Conservation (phyloP, 2,329 filamentous ascomycete species). For the Pyrenophora teres region DNA sequence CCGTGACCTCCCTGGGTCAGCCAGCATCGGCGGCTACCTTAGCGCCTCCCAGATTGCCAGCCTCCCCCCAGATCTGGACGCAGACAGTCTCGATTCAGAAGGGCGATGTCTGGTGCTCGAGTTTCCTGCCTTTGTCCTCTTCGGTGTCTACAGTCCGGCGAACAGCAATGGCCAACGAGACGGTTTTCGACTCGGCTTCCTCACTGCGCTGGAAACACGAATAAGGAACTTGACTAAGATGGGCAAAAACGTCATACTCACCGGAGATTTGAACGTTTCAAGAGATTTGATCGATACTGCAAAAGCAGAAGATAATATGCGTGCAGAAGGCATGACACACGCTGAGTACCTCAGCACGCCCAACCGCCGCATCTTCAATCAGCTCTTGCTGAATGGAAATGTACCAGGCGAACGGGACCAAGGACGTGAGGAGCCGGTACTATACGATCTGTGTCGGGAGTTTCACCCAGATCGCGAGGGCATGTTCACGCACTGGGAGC, state of each 20-base stretch:
- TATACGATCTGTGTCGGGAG: constrained; percentile 82
- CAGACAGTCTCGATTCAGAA: constrained; percentile 79
- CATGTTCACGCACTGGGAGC: constrained; percentile 99
- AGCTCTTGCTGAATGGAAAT: constrained; percentile 75
- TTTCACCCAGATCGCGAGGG: constrained; percentile 79
- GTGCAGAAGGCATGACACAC: constrained; percentile 69
- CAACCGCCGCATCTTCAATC: constrained; percentile 79
- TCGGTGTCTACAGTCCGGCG: constrained; percentile 91
- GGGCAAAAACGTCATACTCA: constrained; percentile 84
- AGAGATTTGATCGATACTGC: constrained; percentile 74
- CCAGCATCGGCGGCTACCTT: constrained; percentile 90
- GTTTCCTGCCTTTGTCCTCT: constrained; percentile 90
- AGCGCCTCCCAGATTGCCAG: constrained; percentile 67
- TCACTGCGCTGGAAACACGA: constrained; percentile 78
- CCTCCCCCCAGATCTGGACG: constrained; percentile 60
- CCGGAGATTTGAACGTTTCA: constrained; percentile 86
- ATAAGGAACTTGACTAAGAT: constrained; percentile 79
- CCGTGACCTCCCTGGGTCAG: constrained; percentile 71
- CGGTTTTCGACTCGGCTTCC: constrained; percentile 79
- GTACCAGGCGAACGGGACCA: constrained; percentile 70
- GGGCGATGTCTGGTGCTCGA: constrained; percentile 90
- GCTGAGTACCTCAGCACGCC: constrained; percentile 75
- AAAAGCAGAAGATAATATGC: constrained; percentile 70
- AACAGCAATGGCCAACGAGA: constrained; percentile 83
- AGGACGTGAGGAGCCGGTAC: constrained; percentile 69